A percentile compares a stretch with the other conserved stretches of the same genome.
phyloP scores from a whole-genome alignment of 495 filamentous ascomycete species.

The Daldinia bambusicola region DNA sequence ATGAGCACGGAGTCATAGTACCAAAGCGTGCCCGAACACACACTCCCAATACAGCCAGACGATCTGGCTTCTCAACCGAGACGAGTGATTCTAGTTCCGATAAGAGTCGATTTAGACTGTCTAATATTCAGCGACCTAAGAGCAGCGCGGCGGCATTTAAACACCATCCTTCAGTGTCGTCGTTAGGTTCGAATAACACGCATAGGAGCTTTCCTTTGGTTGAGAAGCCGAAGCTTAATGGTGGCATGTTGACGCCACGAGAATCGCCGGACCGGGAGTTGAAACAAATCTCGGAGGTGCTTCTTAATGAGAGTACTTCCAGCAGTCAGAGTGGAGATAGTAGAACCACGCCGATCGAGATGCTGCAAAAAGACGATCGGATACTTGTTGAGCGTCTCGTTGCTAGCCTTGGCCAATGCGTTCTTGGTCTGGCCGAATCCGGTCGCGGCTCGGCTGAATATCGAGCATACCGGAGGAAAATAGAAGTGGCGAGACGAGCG shows the following conservation, averaged over 20 bases:
- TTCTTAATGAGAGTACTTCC: slow-evolving; percentile 55
- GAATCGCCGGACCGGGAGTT: slow-evolving; percentile 54
- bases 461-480: slow-evolving; percentile 69
- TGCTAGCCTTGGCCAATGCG: slow-evolving; percentile 75
- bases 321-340: slow-evolving; percentile 32
- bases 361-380: slow-evolving; percentile 74
- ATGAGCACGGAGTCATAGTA: slow-evolving; percentile 36
- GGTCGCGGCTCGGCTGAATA: slow-evolving; percentile 68
- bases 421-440: slow-evolving; percentile 73
- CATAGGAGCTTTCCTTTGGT: slow-evolving; percentile 64
- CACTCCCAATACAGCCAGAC: slow-evolving; percentile 46
- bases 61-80: slow-evolving; percentile 48
- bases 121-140: slow-evolving; percentile 52
- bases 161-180: slow-evolving; percentile 62
- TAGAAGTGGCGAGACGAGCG: slow-evolving; percentile 77
- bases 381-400: slow-evolving; percentile 80
- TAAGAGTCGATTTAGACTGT: slow-evolving; percentile 34
- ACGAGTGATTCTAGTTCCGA: slow-evolving; percentile 49
- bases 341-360: slow-evolving; percentile 53
- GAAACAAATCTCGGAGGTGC: slow-evolving; percentile 51
- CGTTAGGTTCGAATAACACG: slow-evolving; percentile 60
- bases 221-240: slow-evolving; percentile 58
- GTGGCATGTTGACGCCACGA: slow-evolving; percentile 54
- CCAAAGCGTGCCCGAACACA: slow-evolving; percentile 46
- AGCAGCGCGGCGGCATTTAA: slow-evolving; percentile 48